Evolutionary conservation across 2,329 filamentous ascomycete genomes (phyloP).

Genomic region (Proliferodiscus dingleyae): DNA sequence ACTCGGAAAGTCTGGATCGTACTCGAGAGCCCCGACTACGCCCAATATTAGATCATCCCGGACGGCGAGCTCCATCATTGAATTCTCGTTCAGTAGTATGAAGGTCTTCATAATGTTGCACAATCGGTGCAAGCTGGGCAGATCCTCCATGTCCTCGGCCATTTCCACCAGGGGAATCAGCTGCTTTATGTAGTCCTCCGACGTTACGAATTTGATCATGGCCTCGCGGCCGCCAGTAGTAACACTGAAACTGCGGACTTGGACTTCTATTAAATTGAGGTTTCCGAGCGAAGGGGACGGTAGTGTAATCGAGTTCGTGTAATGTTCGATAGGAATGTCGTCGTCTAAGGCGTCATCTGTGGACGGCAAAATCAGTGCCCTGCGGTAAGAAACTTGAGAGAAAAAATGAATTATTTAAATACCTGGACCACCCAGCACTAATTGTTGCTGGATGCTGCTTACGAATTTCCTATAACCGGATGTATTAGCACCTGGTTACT

Average conservation of each 20-base stretch:
- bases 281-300: constrained; percentile 77
- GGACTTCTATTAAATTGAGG: constrained; percentile 76
- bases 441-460: constrained; percentile 72
- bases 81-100: constrained; percentile 89
- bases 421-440: constrained; percentile 60
- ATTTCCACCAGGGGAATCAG: constrained; percentile 80
- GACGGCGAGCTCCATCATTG: constrained; percentile 90
- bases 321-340: constrained; percentile 69
- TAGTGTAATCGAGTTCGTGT: constrained; percentile 64
- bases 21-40: constrained; percentile 92
- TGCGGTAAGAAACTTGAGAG: too few species aligned
- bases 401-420: too few species aligned
- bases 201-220: constrained; percentile 79
- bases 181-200: constrained; percentile 81
- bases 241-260: constrained; percentile 73
- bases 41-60: constrained; percentile 85
- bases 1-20: constrained; percentile 94
- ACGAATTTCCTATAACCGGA: constrained; percentile 73
- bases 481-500: constrained; percentile 5
- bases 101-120: constrained; percentile 98
- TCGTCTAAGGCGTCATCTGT: constrained; percentile 84
- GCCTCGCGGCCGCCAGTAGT: constrained; percentile 76
- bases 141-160: constrained; percentile 86
- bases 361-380: too few species aligned
- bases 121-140: constrained; percentile 79